Base-by-base conservation (phyloP, 1,139 yeast species). In the Kluyveromyces sp. region DNA sequence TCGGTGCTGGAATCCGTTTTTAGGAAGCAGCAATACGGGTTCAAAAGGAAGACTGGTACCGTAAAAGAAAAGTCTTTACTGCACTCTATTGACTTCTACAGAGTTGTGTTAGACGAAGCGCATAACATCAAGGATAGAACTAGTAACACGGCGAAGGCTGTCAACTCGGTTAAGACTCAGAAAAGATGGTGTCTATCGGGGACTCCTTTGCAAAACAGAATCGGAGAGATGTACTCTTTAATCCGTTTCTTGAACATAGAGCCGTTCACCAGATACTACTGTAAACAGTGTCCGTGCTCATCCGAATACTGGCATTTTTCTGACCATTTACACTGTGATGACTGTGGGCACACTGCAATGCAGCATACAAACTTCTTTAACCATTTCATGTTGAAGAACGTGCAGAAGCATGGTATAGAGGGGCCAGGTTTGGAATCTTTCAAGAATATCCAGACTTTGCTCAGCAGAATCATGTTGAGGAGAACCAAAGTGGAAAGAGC, bases 401-500 rank as follows among this genome's bases (percentile, higher is more conserved):
- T 92, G 53, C 96, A 88, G 60, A 81, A 81, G 55, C 77, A 70
- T 60, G 95, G 95, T 34, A 78, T 83, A 33, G 80, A 75, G 50
- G 94, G 88, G 25, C 89, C 81, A 45, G 96, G 96, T 8, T 69
- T 76, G 32, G 77, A 75, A 33, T 84, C 95, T 43, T 88, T 92
- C 67, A 71, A 74, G 39, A 80, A 87, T 50, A 77, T 92, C 55
- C 84, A 94, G 53, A 63, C 77, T 15, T 65, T 92, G 33, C 68
- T 92, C 54, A 74, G 78, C 45, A 86, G 84, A 52, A 74, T 89
- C 37, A 88, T 94, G 96, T 69, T 92, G 49, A 73, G 99, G 60
- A 77, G 99, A 65, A 92, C 99, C 0, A 94, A 92, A 60, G 74
- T 89, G 7, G 97, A 94, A 64, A 74, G 97, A 42, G 97, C 98